A percentile compares a stretch with the other conserved stretches of the same genome.
Evolutionary conservation across 2,329 filamentous ascomycete species (phyloP).

Genomic region (Cercospora citrullina): DNA sequence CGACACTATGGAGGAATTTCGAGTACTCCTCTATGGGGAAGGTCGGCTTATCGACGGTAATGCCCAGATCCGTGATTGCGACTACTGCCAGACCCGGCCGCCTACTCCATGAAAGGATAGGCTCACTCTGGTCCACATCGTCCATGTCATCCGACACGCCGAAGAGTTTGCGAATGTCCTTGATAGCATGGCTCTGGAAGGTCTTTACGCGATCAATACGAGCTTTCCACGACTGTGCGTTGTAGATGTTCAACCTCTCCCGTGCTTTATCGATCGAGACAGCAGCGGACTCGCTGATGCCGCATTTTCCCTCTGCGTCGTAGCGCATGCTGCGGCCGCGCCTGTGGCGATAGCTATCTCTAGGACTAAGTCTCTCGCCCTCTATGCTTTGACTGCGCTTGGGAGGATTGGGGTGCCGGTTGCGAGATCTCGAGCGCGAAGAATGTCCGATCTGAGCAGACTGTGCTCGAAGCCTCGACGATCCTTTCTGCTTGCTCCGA

Average conservation of each 20-base stretch:
- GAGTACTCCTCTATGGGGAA: conserved; percentile 82
- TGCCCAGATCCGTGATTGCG: conserved; percentile 78
- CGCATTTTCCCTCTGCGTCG: conserved; percentile 73
- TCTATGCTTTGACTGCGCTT: conserved; percentile 44
- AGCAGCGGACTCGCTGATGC: conserved; percentile 69
- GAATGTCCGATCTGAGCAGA: conserved; percentile 48
- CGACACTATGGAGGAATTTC: conserved; percentile 80
- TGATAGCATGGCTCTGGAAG: conserved; percentile 70
- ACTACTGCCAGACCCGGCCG: conserved; percentile 80
- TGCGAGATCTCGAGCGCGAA: conserved; percentile 35
- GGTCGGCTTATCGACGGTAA: conserved; percentile 86
- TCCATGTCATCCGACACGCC: conserved; percentile 80
- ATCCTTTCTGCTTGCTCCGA: conserved; percentile 54
- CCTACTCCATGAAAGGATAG: conserved; percentile 79
- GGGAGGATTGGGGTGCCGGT: conserved; percentile 32
- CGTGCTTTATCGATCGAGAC: conserved; percentile 76
- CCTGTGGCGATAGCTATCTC: conserved; percentile 31
- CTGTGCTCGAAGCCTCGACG: conserved; percentile 55
- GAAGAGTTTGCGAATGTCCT: conserved; percentile 75
- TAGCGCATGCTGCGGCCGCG: conserved; percentile 59
- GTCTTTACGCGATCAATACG: conserved; percentile 77
- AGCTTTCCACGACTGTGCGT: conserved; percentile 87
- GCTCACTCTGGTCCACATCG: conserved; percentile 78
- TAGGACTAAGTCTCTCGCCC: conserved; percentile 24
- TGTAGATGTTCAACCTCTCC: conserved; percentile 72